Base-by-base conservation (phyloP, 2,329 filamentous ascomycete genomes). In the Pseudogymnoascus destructans region DNA sequence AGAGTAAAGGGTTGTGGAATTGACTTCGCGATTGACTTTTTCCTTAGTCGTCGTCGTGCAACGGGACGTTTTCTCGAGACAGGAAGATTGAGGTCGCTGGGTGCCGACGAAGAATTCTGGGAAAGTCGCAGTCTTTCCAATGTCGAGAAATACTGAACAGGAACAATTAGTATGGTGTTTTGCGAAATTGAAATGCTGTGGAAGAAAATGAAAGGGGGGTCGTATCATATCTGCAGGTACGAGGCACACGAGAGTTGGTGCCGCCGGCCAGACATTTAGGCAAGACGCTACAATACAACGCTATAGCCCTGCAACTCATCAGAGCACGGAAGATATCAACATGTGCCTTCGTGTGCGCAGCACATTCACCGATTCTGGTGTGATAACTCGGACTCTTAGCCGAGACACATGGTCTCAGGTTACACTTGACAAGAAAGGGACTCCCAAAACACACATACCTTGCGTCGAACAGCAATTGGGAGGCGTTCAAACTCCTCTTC, bases 41-140 rank as follows among this genome's bases (percentile, higher is more conserved):
- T 57, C 11, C 32, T 65, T 42, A 63, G 60, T 38, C 61, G 58
- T 9, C 32, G 59, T 57, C 64, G 70, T 55, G 66, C 66, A 55
- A 66, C 54, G 5, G 33, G 15, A 13, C 30, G 54, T 33, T 38
- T 33, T 56, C 54, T 30, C 7, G 54, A 56, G 4, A 38, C 54
- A 3, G 54, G 30, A 64, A 54, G 64, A 46, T 56, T 64, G 63
- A 58, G 62, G 54, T 64, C 63, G 62, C 67, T 59, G 60, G 65
- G 60, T 60, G 68, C 64, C 40, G 67, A 64, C 55, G 68, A 70
- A 46, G 73, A 70, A 55, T 72, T 72, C 65, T 82, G 81, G 56
- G 79, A 79, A 68, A 89, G 81, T 65, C 81, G 80, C 60, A 87
- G 76, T 59, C 85, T 79, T 71, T 89, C 86, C 62, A 86, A 76